Conservation (phyloP, 148 eudicot genomes). For the Cornus controversa region DNA sequence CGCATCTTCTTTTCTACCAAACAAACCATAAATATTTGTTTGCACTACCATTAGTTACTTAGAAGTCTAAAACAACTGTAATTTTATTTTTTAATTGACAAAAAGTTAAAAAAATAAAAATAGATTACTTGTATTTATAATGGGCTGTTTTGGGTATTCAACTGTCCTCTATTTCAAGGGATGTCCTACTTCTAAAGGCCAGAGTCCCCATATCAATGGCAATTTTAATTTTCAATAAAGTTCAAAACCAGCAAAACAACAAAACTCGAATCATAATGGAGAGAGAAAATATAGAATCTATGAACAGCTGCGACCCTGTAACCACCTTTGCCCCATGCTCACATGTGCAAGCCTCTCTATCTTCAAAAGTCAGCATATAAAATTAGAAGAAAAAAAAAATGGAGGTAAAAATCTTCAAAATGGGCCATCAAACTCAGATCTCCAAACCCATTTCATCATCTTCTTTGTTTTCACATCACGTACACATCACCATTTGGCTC, state of each 20-base stretch:
- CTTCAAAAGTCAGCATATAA: background rate
- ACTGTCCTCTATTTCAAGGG: background rate
- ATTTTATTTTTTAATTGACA: no score
- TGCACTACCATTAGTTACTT: no score
- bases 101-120: no score
- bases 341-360: background rate
- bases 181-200: background rate
- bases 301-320: background rate
- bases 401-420: background rate
- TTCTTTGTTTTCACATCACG: constrained; percentile 8
- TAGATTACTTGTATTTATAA: background rate
- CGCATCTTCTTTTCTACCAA: no score
- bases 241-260: background rate
- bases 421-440: constrained; percentile 27
- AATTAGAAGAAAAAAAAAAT: background rate
- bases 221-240: background rate
- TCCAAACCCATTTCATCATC: constrained; percentile 13
- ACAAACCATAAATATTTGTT: no score
- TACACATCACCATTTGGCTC: constrained; percentile 5
- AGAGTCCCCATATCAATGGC: background rate
- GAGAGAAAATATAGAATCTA: background rate
- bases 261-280: background rate
- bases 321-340: background rate
- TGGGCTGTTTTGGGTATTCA: background rate
- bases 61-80: no score